A percentile compares a stretch with the other conserved stretches of the same genome.
phyloP scores from a whole-genome alignment of 2,329 filamentous ascomycete species.

The Epichloe gansuensis region DNA sequence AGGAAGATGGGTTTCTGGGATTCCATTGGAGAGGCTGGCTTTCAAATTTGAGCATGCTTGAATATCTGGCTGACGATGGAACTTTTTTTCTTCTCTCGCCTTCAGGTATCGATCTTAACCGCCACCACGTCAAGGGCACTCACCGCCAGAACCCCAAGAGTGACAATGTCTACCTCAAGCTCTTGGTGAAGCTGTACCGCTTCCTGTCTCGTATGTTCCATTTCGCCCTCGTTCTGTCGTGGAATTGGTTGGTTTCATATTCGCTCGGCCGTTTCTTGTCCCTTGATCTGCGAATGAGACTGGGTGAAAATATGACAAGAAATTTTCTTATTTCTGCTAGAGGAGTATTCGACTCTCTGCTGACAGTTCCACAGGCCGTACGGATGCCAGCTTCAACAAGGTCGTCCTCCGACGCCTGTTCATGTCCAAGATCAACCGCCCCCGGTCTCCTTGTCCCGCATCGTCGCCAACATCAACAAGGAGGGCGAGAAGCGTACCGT shows the following conservation, averaged over 20 bases:
- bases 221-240: conserved; percentile 26
- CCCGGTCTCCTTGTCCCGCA: conserved; percentile 91
- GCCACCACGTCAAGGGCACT: conserved; percentile 55
- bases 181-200: conserved; percentile 96
- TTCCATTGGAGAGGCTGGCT: conserved; percentile 6
- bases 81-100: conserved; percentile 18
- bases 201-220: conserved; percentile 71
- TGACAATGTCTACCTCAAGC: conserved; percentile 95
- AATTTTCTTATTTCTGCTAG: neutral
- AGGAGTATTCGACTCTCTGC: conserved; percentile 3
- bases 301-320: neutral
- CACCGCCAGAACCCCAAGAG: conserved; percentile 96
- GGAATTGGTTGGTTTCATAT: too few species aligned
- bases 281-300: neutral
- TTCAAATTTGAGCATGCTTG: conserved; percentile 47
- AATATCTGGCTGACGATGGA: conserved; percentile 49
- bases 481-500: conserved; percentile 69
- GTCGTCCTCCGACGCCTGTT: conserved; percentile 93
- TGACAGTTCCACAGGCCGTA: conserved; percentile 54
- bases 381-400: conserved; percentile 97
- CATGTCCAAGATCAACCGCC: conserved; percentile 97
- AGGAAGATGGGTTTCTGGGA: neutral
- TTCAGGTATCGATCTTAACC: conserved; percentile 60
- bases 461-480: conserved; percentile 58
- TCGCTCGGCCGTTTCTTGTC: neutral